Base-by-base conservation (phyloP, 768 basidiomycete genomes). In the Suillus subluteus region DNA sequence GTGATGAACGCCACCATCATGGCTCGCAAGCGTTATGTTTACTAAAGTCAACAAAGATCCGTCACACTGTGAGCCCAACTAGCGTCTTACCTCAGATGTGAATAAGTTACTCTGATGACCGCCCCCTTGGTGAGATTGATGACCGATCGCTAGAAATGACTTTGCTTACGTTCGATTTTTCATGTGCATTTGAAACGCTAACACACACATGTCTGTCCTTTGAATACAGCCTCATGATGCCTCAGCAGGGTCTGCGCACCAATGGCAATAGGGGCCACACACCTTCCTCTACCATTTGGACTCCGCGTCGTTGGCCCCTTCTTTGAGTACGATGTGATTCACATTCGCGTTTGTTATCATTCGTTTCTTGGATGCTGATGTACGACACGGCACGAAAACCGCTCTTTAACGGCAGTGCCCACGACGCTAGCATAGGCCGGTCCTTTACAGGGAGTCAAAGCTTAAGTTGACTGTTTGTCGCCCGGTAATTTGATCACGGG, bases 401-500 rank as follows among this genome's bases (percentile, higher is more conserved):
- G 46, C 23, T 26, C 13, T 69, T 55, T 35, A 21, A 44, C 30
- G 32, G 9, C n/a, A n/a, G 40, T 52, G 59, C 11, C 41, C 58
- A 56, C 37, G 67, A 15, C 40, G 56, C 37, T 23, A 6, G 43
- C 66, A 61, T 64, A 23, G 44, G 44, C 74, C 43, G 68, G 88
- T 92, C 81, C 91, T 90, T 75, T 6, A 35, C n/a, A 95, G 76
- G 13, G 87, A 89, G 30, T 79, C 44, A 92, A 79, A 58, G 93
- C 79, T 70, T 86, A 84, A 71, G 88, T 82, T 21, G 84, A 79
- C 58, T 80, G 73, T 71, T 87, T 91, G 44, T 75, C 71, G 73
- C 6, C 18, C 18, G 18, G 18, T 18, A 18, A 44, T 18, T 18
- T 44, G 43, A 44, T 44, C 18, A 18, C 43, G 16, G 43, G 43